These are phyloP conservation scores for Verticillium zaregamsianum DNA, from an alignment of 2,329 filamentous ascomycete genomes.

Conservation along the genomic window DNA sequence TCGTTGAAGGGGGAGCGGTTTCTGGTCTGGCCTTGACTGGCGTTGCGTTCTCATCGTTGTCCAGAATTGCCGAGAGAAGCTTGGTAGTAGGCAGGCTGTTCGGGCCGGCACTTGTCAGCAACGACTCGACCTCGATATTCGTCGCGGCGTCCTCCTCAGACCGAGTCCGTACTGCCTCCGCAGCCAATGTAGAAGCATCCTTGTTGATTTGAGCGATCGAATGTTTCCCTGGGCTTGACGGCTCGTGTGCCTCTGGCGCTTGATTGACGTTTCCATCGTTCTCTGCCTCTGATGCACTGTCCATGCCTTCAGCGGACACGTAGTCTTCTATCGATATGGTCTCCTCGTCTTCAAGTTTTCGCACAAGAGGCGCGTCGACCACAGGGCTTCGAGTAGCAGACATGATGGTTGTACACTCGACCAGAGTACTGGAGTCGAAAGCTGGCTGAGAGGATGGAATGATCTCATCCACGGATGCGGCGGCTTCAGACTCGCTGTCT, in stretches of 20 bases:
- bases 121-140: too few relatives aligned
- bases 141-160: too few relatives aligned
- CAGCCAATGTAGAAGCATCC: too few relatives aligned
- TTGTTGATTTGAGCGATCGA: too few relatives aligned
- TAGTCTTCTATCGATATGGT: neutral
- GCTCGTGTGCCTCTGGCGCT: neutral
- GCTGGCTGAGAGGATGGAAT: neutral
- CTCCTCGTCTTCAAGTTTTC: neutral
- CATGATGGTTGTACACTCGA: neutral
- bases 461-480: neutral
- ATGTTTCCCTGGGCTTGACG: neutral
- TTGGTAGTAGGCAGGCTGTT: too few relatives aligned
- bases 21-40: too few relatives aligned
- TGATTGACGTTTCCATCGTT: neutral
- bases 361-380: neutral
- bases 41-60: too few relatives aligned
- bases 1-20: too few relatives aligned
- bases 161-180: too few relatives aligned
- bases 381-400: neutral
- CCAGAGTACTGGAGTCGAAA: neutral
- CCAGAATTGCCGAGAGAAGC: too few relatives aligned
- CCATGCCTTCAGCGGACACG: neutral
- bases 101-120: too few relatives aligned
- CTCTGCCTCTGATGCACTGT: neutral
- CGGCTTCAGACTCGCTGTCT: neutral